Conservation (phyloP, 805 yeast species). For the Lachancea sp. region DNA sequence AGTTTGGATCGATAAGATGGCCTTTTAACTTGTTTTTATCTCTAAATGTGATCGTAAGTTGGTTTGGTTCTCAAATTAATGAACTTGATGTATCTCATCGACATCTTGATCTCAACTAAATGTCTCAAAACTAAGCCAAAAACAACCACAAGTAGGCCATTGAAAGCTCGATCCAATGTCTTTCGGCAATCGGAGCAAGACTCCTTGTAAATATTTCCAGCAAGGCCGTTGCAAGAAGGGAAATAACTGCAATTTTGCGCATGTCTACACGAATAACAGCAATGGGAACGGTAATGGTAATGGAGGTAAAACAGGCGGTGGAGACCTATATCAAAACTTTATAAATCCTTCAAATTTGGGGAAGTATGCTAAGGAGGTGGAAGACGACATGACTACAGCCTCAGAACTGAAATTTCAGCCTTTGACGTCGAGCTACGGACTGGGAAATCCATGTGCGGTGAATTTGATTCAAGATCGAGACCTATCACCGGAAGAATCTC, state of each 20-base stretch:
- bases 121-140: not conserved
- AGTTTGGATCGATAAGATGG: too few relatives aligned
- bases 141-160: not conserved
- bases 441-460: slow-evolving; percentile 42
- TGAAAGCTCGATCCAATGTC: slow-evolving; percentile 3
- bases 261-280: slow-evolving; percentile 27
- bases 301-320: slow-evolving; percentile 9
- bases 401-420: slow-evolving; percentile 29
- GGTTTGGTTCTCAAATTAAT: too few relatives aligned
- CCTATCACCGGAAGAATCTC: slow-evolving; percentile 46
- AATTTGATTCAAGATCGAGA: slow-evolving; percentile 49
- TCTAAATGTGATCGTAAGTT: not conserved
- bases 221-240: slow-evolving; percentile 42
- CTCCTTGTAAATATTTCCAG: slow-evolving; percentile 41
- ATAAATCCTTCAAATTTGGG: slow-evolving; percentile 20
- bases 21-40: too few relatives aligned
- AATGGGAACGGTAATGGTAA: slow-evolving; percentile 9
- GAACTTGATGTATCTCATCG: too few relatives aligned
- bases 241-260: slow-evolving; percentile 39
- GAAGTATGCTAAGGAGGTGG: slow-evolving; percentile 26
- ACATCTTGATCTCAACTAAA: not conserved
- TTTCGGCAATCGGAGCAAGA: slow-evolving; percentile 15
- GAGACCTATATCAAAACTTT: slow-evolving; percentile 19
- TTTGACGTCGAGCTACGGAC: slow-evolving; percentile 42
- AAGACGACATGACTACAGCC: slow-evolving; percentile 18